Evolutionary conservation across 768 basidiomycete genomes (phyloP), one percentile per base, ranked within the genome.

Genomic region (Dioszegia hungarica): DNA sequence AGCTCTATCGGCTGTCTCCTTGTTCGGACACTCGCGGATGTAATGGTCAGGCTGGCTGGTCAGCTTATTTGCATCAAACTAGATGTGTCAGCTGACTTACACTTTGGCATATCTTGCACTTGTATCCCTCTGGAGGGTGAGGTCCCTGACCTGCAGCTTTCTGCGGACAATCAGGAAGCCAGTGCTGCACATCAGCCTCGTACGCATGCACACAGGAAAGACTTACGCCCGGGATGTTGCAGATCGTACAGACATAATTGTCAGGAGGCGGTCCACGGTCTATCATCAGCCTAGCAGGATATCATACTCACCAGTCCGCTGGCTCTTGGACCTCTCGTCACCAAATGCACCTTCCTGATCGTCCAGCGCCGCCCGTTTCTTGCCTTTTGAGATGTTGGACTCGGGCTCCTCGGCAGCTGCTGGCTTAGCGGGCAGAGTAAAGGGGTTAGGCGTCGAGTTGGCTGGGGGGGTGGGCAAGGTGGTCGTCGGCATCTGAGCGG

Each of bases 1-100:
- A 28, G 60, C 44, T 10, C 57, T 44, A 29, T 56, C 56, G 17
- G 51, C 89, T 40, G 80, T 82, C 11, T 87, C 81, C 72, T 82
- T 83, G 10, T 86, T 85, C 1, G 93, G 91, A 76, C 91, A 94
- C 72, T 94, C 90, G 34, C 88, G 86, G 53, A 94, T 83, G 66
- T 88, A 85, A 73, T 95, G 92, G 28, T 87, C 90, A 36, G 86
- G 80, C 83, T 54, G 8, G 27, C 9, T 19, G n/a, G 19, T 34
- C 41, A 31, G 39, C 49, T 50, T 22, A 20, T 53, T 33, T 36
- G 33, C 17, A 2, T 17, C 48, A 51, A 10, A 17, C 12, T 1
- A 12, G 27, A 22, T n/a, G 19, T 14, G 36, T 33, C 0, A 8
- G 41, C 15, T 24, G 54, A 69, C 79, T 58, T 56, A 87, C 88